A percentile compares a stretch with the other conserved stretches of the same genome.
These are phyloP conservation scores for Eimeria praecox DNA, from an alignment of 169 alveolate genomes.

Conservation along the genomic window DNA sequence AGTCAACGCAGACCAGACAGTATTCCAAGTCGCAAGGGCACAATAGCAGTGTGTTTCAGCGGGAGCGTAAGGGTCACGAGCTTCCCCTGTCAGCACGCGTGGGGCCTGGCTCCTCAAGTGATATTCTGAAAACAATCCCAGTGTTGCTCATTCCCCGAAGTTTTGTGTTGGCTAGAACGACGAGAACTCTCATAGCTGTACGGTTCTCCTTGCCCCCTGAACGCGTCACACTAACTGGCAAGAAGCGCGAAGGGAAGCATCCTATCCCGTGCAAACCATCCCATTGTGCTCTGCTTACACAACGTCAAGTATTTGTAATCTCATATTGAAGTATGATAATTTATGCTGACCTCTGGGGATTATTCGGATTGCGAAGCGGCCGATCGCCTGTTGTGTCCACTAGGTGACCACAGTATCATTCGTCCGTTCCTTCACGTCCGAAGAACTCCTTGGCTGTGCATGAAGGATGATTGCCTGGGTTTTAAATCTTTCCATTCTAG, in stretches of 20 bases:
- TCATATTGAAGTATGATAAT: background rate
- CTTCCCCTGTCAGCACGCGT: background rate
- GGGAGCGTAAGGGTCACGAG: background rate
- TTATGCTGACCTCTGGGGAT: background rate
- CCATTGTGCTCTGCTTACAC: background rate
- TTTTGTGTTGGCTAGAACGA: background rate
- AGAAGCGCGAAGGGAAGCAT: background rate
- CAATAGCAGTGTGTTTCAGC: background rate
- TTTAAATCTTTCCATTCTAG: background rate
- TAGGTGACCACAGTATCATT: conserved; percentile 16
- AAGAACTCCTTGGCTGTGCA: background rate
- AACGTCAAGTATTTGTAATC: background rate
- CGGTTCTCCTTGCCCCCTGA: background rate
- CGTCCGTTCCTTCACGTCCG: background rate
- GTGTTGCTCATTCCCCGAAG: background rate
- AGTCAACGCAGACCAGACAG: background rate
- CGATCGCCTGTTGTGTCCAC: background rate
- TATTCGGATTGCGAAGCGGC: background rate
- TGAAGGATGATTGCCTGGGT: background rate
- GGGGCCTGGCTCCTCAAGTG: background rate
- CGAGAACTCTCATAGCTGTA: background rate
- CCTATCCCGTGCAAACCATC: background rate
- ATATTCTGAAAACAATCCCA: background rate
- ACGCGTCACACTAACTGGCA: background rate
- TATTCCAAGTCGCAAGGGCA: background rate